Base-by-base conservation (phyloP, 805 yeast species). In the Yarrowia sp. region DNA sequence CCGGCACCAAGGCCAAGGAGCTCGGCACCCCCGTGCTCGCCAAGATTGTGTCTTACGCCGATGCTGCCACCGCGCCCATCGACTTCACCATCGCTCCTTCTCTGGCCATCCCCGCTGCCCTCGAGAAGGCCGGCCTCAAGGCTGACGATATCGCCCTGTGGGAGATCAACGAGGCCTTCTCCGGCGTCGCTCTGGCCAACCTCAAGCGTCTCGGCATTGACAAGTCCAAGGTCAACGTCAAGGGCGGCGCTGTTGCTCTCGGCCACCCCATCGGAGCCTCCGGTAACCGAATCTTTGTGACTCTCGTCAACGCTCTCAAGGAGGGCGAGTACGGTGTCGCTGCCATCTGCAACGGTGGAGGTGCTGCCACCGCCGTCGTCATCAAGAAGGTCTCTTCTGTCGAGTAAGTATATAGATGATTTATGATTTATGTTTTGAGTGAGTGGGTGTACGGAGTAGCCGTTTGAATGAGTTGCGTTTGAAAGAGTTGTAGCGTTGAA, bases 261-360 rank as follows among this genome's bases (percentile, higher is more conserved):
- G 97, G 97, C 38, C 97, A 91, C 75, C 97, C 97, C 72, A 81
- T 92, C 72, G 97, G 97, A 63, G 86, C 93, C 73, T 88, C 96
- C n/a, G 97, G 97, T 76, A 96, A 96, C 49, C 84, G 97, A 81
- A 81, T 90, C 70, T 81, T 92, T 55, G 93, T 88, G 65, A 75
- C 78, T 18, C 66, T 76, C 61, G 63, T 77, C 59, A 66, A 72
- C 65, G 66, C 69, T 39, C 68, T 76, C 62, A 69, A 75, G 56
- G 96, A 90, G 75, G 92, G 91, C 68, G 90, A 87, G 76, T 77
- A 84, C 66, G 98, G 98, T 73, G 88, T 84, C 65, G 97, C 96
- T 68, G 97, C 90, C 76, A 86, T 92, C 70, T 93, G 97, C 81
- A 92, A 92, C 74, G 97, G 97, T 80, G 97, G 97, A 71, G 98